Percentiles rank a stretch among this genome's conserved stretches.
Evolutionary conservation across 2,329 filamentous ascomycete species (phyloP).

Genomic region (Aspergillus transmontanensis): DNA sequence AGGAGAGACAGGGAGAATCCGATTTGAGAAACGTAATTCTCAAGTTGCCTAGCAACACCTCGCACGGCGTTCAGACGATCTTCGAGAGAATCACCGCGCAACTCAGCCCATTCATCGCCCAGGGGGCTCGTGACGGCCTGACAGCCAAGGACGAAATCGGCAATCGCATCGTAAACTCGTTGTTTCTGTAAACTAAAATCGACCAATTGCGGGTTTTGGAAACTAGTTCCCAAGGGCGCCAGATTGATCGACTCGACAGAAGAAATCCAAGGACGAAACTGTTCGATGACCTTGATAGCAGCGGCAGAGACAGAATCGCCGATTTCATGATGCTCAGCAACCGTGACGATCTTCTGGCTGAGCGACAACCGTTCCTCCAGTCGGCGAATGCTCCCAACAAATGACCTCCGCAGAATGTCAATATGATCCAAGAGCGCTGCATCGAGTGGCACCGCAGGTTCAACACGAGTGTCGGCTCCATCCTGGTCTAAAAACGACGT

Average conservation of each 20-base stretch:
- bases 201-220: slow-evolving; percentile 80
- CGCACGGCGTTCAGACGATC: slow-evolving; percentile 81
- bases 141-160: slow-evolving; percentile 82
- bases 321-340: slow-evolving; percentile 75
- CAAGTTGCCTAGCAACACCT: slow-evolving; percentile 74
- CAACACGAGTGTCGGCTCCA: slow-evolving; percentile 71
- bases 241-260: slow-evolving; percentile 92
- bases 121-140: slow-evolving; percentile 90
- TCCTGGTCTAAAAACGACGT: slow-evolving; percentile 81
- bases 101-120: slow-evolving; percentile 92
- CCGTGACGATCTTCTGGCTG: slow-evolving; percentile 79
- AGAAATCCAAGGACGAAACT: slow-evolving; percentile 86
- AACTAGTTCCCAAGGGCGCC: slow-evolving; percentile 72
- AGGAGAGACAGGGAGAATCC: slow-evolving; percentile 85
- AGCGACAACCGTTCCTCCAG: slow-evolving; percentile 81
- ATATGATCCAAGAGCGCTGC: slow-evolving; percentile 76
- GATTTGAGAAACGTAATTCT: slow-evolving; percentile 83
- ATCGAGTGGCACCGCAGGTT: slow-evolving; percentile 76
- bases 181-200: slow-evolving; percentile 94
- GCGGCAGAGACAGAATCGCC: slow-evolving; percentile 80
- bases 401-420: slow-evolving; percentile 80
- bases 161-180: slow-evolving; percentile 87
- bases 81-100: slow-evolving; percentile 87
- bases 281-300: slow-evolving; percentile 79
- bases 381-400: slow-evolving; percentile 82